Evolutionary conservation across 2,329 filamentous ascomycete genomes (phyloP).

Genomic region (Verticillium zaregamsianum): DNA sequence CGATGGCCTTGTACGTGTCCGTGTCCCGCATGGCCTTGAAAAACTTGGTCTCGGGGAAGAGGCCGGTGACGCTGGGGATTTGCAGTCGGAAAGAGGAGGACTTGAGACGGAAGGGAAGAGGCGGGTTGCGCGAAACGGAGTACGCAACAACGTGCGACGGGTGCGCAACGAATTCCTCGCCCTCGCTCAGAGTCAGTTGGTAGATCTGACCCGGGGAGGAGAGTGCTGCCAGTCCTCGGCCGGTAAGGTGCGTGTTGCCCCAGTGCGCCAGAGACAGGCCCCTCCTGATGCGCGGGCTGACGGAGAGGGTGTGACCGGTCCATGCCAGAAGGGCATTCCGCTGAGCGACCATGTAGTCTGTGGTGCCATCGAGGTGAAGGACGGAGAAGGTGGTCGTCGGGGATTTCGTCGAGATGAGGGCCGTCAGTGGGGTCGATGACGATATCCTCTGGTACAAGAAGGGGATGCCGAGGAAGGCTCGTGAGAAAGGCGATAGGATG

Average conservation of each 20-base stretch:
- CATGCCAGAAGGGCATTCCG: conserved; percentile 87
- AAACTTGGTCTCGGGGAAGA: conserved; percentile 69
- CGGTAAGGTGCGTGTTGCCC: conserved; percentile 86
- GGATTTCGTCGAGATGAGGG: conserved; percentile 83
- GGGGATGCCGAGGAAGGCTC: conserved; percentile 78
- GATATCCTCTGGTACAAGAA: conserved; percentile 93
- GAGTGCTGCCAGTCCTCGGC: conserved; percentile 79
- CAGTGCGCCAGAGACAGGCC: conserved; percentile 78
- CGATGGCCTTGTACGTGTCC: conserved; percentile 65
- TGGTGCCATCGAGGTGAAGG: conserved; percentile 84
- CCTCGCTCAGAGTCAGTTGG: conserved; percentile 72
- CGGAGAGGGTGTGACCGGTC: conserved; percentile 82
- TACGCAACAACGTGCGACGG: conserved; percentile 92
- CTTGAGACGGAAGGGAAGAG: conserved; percentile 83
- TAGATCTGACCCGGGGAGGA: conserved; percentile 87
- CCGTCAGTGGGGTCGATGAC: conserved; percentile 82
- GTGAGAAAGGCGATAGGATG: conserved; percentile 75
- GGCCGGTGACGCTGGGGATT: conserved; percentile 63
- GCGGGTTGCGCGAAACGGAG: conserved; percentile 67
- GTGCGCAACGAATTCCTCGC: conserved; percentile 88
- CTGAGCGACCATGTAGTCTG: conserved; percentile 93
- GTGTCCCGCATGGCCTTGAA: conserved; percentile 69
- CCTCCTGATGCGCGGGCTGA: conserved; percentile 71
- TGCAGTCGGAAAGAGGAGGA: conserved; percentile 69
- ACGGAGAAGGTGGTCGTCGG: conserved; percentile 82